Percentiles rank a stretch among this genome's conserved stretches.
Conservation (phyloP, 306 rosid species). For the Lathyrus tuberosus region DNA sequence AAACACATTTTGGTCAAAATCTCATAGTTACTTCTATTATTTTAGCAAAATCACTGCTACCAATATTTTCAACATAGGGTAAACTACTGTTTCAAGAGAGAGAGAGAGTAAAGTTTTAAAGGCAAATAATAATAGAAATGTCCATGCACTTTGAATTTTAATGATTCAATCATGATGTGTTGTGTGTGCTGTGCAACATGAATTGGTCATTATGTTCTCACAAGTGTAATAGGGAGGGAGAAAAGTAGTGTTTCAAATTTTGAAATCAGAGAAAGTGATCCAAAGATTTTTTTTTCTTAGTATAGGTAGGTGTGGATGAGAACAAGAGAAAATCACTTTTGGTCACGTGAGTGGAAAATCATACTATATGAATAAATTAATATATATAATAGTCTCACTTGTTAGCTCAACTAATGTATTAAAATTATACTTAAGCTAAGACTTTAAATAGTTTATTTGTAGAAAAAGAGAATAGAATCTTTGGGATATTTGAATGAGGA, state of each 20-base stretch:
- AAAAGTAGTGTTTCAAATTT: slow-evolving; percentile 73
- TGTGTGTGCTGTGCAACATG: slow-evolving; percentile 45
- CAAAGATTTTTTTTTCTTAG: slow-evolving; percentile 28
- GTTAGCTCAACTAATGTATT: slow-evolving; percentile 45
- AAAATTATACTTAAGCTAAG: slow-evolving; percentile 23
- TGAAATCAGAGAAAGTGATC: slow-evolving; percentile 58
- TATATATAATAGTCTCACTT: slow-evolving; percentile 17
- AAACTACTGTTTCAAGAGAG: slow-evolving; percentile 25
- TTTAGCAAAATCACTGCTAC: slow-evolving; percentile 38
- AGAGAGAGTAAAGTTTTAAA: slow-evolving; percentile 12
- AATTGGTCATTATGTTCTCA: slow-evolving; percentile 44
- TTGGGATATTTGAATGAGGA: slow-evolving; percentile 62
- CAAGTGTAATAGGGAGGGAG: slow-evolving; percentile 44
- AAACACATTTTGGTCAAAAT: slow-evolving; percentile 29
- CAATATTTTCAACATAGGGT: slow-evolving; percentile 33
- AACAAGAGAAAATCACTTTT: slow-evolving; percentile 45
- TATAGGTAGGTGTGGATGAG: slow-evolving; percentile 55
- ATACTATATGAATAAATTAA: neutral
- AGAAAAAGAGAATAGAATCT: slow-evolving; percentile 61
- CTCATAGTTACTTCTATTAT: slow-evolving; percentile 27
- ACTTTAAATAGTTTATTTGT: slow-evolving; percentile 22
- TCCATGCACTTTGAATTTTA: slow-evolving; percentile 58
- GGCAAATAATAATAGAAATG: slow-evolving; percentile 44
- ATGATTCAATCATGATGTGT: slow-evolving; percentile 65
- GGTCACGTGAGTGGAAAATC: slow-evolving; percentile 69